These are phyloP conservation scores for Arachis hypogaea DNA, from an alignment of 306 rosid species.

Conservation along the genomic window DNA sequence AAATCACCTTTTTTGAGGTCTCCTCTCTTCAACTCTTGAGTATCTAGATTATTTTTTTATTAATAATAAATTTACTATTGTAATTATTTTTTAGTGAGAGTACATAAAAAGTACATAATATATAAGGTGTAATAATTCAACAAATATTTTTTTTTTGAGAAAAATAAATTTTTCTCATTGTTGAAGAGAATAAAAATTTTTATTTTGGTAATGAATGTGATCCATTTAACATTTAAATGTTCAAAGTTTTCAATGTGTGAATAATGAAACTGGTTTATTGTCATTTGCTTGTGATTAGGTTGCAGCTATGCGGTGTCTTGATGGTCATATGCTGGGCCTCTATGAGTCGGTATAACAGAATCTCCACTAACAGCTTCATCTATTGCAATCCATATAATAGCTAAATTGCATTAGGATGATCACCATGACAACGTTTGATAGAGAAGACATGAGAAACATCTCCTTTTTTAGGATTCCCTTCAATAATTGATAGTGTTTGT, in stretches of 20 bases:
- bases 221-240: not conserved
- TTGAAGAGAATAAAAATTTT: too few species aligned
- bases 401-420: slow-evolving; percentile 34
- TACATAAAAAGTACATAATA: too few species aligned
- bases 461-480: slow-evolving; percentile 64
- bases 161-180: too few species aligned
- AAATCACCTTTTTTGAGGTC: too few species aligned
- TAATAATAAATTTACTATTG: too few species aligned
- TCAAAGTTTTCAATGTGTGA: not conserved
- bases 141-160: too few species aligned
- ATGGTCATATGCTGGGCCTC: slow-evolving; percentile 68
- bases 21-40: too few species aligned
- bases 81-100: too few species aligned
- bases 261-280: not conserved
- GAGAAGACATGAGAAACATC: slow-evolving; percentile 59
- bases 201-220: slow-evolving; percentile 34
- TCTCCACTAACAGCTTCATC: slow-evolving; percentile 24
- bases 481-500: slow-evolving; percentile 71
- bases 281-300: slow-evolving; percentile 47
- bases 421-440: slow-evolving; percentile 38
- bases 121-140: too few species aligned
- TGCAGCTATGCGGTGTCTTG: slow-evolving; percentile 61
- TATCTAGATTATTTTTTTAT: too few species aligned
- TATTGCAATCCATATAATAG: slow-evolving; percentile 16
- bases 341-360: slow-evolving; percentile 52